Evolutionary conservation across 768 basidiomycete species (phyloP), one percentile per base, ranked within the genome.

Genomic region (Suillus fuscotomentosus): DNA sequence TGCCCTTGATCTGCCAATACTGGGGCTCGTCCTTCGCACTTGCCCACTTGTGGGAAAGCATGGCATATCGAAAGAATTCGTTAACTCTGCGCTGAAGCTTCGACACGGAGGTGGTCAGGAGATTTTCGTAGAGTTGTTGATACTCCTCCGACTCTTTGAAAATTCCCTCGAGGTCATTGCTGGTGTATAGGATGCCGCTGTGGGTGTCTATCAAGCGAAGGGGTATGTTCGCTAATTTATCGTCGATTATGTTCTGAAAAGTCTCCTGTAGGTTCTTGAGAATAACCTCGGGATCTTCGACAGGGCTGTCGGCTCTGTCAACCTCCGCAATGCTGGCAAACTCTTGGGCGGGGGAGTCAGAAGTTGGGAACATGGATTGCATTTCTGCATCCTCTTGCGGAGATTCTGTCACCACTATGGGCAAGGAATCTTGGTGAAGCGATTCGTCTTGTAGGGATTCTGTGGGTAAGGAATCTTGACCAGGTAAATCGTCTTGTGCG

Each of bases 1-100:
- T 71, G 42, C 59, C 45, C 24, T 63, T 61, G 22, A 63, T 62
- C 27, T 62, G 53, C 51, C 61, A 41, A 24, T 41, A 53, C n/a
- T 55, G 61, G n/a, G 61, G 61, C 39, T 62, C 61, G 1, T 56
- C 10, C 27, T 66, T 51, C 50, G 17, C 43, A 48, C 74, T 71
- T 6, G 71, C 56, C 39, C 54, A 62, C 61, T 61, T 61, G 57
- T 63, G 62, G 15, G 62, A 63, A 41, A 63, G 43, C 62, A 63
- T 63, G 3, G 62, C 60, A n/a, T 63, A 63, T 61, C 38, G n/a
- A 59, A 62, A 62, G 55, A 67, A 65, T 39, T 57, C 45, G 14
- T 65, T 3, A 8, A 73, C 65, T 2, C 17, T 57, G 24, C 24
- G 56, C 39, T 41, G 39, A 17, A 57, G 24, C 10, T 41, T 39